Conservation (phyloP, 192 early-diverging fungal species). For the Coemansia reversa region DNA sequence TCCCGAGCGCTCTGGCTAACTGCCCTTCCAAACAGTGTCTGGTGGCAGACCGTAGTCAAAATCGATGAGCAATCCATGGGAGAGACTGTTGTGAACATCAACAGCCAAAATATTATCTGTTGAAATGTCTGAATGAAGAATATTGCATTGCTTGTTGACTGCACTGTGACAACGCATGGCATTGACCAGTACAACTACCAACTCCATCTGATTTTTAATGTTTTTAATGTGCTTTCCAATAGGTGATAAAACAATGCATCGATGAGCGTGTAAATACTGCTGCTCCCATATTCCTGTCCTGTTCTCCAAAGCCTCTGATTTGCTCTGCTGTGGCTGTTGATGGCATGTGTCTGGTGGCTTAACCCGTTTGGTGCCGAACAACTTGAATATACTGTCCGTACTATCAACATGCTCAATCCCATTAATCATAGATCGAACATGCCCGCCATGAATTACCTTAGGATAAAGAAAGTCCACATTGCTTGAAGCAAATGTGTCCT, state of each 20-base stretch:
- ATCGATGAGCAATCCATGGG: slow-evolving; percentile 30
- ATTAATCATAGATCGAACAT: neutral
- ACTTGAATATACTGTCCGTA: neutral
- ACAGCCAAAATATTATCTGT: slow-evolving; percentile 21
- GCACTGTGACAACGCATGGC: slow-evolving; percentile 24
- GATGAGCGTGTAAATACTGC: slow-evolving; percentile 5
- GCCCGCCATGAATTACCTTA: slow-evolving; percentile 2
- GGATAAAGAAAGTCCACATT: slow-evolving; percentile 8
- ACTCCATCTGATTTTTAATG: slow-evolving; percentile 2
- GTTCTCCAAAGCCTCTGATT: too few relatives aligned
- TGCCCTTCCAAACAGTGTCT: neutral
- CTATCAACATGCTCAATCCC: slow-evolving; percentile 4
- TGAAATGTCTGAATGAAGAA: slow-evolving; percentile 37
- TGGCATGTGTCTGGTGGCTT: too few relatives aligned
- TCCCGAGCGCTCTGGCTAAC: neutral
- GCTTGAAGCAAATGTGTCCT: neutral
- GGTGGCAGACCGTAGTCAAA: slow-evolving; percentile 20
- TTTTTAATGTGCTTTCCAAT: slow-evolving; percentile 4
- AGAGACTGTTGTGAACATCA: neutral
- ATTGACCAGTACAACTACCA: slow-evolving; percentile 25
- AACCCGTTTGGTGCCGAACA: neutral
- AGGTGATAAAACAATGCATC: slow-evolving; percentile 12
- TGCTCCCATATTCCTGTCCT: neutral
- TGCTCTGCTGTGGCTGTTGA: neutral
- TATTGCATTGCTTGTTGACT: slow-evolving; percentile 7